phyloP scores from a whole-genome alignment of 75 land plant species.

The Cunninghamia lanceolata region DNA sequence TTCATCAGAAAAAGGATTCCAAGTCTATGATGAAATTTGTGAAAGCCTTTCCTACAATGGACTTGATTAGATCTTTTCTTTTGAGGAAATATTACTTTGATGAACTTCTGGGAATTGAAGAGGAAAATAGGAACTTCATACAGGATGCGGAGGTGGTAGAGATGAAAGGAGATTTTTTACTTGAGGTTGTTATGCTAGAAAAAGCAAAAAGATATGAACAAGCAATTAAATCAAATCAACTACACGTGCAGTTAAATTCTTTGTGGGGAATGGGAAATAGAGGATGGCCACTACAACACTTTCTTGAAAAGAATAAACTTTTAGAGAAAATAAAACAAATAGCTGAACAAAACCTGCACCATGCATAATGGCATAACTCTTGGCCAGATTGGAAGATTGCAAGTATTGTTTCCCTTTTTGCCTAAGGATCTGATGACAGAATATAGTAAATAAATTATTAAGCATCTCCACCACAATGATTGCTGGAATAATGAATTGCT shows the following conservation, averaged over 20 bases:
- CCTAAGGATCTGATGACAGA: neutral
- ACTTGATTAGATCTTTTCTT: too few species aligned
- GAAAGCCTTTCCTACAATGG: too few species aligned
- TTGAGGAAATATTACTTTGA: conserved; percentile 28
- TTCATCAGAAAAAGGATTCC: too few species aligned
- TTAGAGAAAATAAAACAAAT: conserved; percentile 33
- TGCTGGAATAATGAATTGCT: neutral
- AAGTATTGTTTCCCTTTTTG: neutral
- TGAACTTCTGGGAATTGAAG: conserved; percentile 45
- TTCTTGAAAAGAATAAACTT: conserved; percentile 23
- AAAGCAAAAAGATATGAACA: conserved; percentile 35
- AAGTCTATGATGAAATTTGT: too few species aligned
- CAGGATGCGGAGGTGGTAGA: conserved; percentile 52
- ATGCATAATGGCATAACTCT: neutral
- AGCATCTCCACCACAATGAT: neutral
- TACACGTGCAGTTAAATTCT: conserved; percentile 26
- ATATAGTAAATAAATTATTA: neutral
- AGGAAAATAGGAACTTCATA: conserved; percentile 39
- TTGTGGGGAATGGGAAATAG: conserved; percentile 36
- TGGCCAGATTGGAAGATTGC: neutral
- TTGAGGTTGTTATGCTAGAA: conserved; percentile 42
- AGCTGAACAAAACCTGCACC: conserved; percentile 12
- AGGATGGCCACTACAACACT: conserved; percentile 54
- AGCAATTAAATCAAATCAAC: conserved; percentile 25
- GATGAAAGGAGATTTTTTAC: conserved; percentile 33